These are phyloP conservation scores for Endoconidiophora polonica DNA, from an alignment of 2,329 filamentous ascomycete genomes.

Conservation along the genomic window DNA sequence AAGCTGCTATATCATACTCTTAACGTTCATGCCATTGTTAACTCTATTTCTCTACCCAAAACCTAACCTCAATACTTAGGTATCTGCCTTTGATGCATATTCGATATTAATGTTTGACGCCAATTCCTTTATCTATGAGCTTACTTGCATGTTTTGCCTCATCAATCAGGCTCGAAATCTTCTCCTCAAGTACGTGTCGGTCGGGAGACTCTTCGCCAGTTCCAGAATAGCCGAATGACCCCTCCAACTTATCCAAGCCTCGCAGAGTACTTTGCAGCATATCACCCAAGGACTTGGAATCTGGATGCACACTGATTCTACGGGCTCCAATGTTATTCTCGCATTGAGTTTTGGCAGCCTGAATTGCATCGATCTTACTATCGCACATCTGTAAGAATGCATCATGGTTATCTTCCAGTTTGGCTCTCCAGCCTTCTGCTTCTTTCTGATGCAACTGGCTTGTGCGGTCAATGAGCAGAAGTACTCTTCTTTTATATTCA, in stretches of 20 bases:
- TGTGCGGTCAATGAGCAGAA: slow-evolving; percentile 1
- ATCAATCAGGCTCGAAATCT: slow-evolving; percentile 6
- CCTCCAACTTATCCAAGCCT: slow-evolving; percentile 1
- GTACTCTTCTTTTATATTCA: slow-evolving; percentile 4
- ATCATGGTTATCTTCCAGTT: slow-evolving; percentile 5
- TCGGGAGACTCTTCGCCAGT: background rate
- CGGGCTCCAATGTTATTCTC: too few relatives aligned
- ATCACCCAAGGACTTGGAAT: background rate
- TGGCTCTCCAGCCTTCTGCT: background rate
- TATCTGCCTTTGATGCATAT: background rate
- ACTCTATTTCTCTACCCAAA: background rate
- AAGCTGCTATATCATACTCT: too few relatives aligned
- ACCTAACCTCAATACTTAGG: too few relatives aligned
- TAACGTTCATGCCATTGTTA: background rate
- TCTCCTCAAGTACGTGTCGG: background rate
- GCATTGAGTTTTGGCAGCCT: background rate
- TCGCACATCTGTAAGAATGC: slow-evolving; percentile 6
- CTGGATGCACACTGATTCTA: too few relatives aligned
- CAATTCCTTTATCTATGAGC: too few relatives aligned
- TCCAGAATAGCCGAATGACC: background rate
- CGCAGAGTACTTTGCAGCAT: background rate
- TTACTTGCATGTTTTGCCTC: background rate
- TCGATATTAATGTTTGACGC: background rate
- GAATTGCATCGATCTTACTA: background rate
- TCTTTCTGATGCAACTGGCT: slow-evolving; percentile 4